These are phyloP conservation scores for Melampsora americana DNA, from an alignment of 1,284 basidiomycete genomes.

Conservation along the genomic window DNA sequence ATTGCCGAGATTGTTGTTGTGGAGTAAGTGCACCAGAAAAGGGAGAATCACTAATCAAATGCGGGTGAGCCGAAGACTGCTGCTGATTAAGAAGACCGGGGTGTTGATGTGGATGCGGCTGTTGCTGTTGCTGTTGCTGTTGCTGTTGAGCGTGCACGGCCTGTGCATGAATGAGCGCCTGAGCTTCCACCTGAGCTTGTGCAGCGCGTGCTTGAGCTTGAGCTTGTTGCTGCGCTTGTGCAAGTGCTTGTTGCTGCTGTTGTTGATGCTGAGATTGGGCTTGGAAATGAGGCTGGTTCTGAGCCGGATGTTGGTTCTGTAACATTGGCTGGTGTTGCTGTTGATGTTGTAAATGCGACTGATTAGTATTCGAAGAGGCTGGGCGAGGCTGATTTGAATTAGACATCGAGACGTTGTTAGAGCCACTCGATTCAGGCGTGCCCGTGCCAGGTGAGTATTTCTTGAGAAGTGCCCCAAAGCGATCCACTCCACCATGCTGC, in stretches of 20 bases:
- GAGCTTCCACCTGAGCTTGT: background rate
- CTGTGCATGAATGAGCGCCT: background rate
- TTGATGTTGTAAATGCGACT: constrained; percentile 2
- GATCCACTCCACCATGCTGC: constrained; percentile 19
- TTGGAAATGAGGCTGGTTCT: too few relatives aligned
- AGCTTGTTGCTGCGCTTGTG: constrained; percentile 21
- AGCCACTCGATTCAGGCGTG: constrained; percentile 14
- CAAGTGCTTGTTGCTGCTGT: background rate
- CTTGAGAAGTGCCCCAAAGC: background rate
- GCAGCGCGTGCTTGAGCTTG: constrained; percentile 27
- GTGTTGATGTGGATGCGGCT: constrained; percentile 28
- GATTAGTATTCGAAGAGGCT: constrained; percentile 31
- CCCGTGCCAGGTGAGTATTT: background rate
- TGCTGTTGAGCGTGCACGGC: background rate
- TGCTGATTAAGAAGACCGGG: constrained; percentile 14
- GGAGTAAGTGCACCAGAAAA: constrained; percentile 35
- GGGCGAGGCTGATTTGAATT: constrained; percentile 32
- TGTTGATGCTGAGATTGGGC: constrained; percentile 17
- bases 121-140: too few relatives aligned
- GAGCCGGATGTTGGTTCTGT: constrained; percentile 6
- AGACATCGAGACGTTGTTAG: background rate
- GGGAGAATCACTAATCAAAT: constrained; percentile 4
- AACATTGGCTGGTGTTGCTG: constrained; percentile 20
- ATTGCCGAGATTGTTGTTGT: constrained; percentile 31
- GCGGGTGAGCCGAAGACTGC: constrained; percentile 9